Evolutionary conservation across 2,329 filamentous ascomycete species (phyloP).

Genomic region (Dothistroma septosporum): DNA sequence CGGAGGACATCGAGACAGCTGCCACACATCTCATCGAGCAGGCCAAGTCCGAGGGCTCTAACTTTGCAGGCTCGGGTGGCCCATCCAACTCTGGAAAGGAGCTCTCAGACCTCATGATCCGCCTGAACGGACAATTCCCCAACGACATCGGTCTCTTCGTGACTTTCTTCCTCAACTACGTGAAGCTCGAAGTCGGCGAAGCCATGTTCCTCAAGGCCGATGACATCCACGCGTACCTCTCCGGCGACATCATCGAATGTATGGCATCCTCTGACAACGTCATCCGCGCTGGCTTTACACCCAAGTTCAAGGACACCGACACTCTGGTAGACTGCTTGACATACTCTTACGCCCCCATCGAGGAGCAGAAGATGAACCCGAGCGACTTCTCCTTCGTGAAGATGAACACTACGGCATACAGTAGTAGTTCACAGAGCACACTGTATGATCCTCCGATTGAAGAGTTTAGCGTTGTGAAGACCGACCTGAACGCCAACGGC

Average conservation of each 20-base stretch:
- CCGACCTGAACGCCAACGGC: constrained; percentile 63
- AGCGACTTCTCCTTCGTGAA: constrained; percentile 80
- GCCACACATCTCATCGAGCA: constrained; percentile 66
- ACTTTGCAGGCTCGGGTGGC: constrained; percentile 72
- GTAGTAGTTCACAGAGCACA: constrained; percentile 64
- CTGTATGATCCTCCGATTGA: constrained; percentile 96
- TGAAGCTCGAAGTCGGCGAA: constrained; percentile 81
- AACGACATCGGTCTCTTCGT: constrained; percentile 90
- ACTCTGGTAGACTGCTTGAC: constrained; percentile 89
- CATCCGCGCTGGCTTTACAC: constrained; percentile 92
- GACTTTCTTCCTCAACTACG: constrained; percentile 94
- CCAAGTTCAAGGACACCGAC: constrained; percentile 94
- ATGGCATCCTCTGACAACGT: constrained; percentile 99
- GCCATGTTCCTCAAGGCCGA: constrained; percentile 95
- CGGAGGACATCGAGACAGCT: constrained; percentile 61
- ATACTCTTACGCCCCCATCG: constrained; percentile 90
- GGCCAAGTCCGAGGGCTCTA: constrained; percentile 62
- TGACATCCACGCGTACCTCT: constrained; percentile 93
- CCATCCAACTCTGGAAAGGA: constrained; percentile 64
- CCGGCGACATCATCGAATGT: constrained; percentile 94
- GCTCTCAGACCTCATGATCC: constrained; percentile 70
- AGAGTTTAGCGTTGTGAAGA: constrained; percentile 86
- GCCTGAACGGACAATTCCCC: constrained; percentile 80
- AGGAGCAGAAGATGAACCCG: constrained; percentile 88
- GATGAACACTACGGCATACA: constrained; percentile 77